Evolutionary conservation across 305 asterid species (phyloP).

Genomic region (Solanum hybrid): DNA sequence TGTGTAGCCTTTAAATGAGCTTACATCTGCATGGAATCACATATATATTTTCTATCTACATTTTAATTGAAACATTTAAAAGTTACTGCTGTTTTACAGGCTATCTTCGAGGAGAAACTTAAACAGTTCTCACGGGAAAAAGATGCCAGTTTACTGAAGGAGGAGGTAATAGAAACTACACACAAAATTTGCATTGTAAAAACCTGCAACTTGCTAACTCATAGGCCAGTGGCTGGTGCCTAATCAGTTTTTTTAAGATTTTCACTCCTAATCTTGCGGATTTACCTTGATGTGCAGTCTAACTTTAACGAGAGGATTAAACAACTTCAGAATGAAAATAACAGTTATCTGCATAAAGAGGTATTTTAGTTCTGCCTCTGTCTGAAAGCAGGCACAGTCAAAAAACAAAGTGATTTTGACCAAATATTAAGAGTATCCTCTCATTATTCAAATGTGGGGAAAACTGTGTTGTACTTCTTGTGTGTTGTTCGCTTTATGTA

Average conservation of each 20-base stretch:
- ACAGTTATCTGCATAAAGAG: conserved; percentile 11
- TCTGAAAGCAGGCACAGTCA: neutral
- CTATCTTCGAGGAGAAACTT: conserved; percentile 18
- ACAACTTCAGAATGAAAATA: conserved; percentile 18
- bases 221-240: neutral
- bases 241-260: neutral
- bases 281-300: conserved; percentile 13
- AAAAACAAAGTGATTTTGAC: neutral
- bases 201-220: neutral
- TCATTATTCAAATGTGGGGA: neutral
- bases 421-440: neutral
- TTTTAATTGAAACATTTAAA: conserved; percentile 1
- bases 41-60: neutral
- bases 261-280: neutral
- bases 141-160: conserved; percentile 17
- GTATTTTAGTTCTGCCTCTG: conserved; percentile 14
- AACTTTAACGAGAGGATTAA: conserved; percentile 18
- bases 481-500: neutral
- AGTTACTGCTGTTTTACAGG: conserved; percentile 7
- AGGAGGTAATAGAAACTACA: conserved; percentile 18
- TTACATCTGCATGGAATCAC: neutral
- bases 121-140: conserved; percentile 15
- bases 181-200: neutral
- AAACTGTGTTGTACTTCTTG: neutral
- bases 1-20: neutral